A percentile compares a stretch with the other conserved stretches of the same genome.
Evolutionary conservation across 1,284 basidiomycete genomes (phyloP).

Genomic region (Inonotus obliquus): DNA sequence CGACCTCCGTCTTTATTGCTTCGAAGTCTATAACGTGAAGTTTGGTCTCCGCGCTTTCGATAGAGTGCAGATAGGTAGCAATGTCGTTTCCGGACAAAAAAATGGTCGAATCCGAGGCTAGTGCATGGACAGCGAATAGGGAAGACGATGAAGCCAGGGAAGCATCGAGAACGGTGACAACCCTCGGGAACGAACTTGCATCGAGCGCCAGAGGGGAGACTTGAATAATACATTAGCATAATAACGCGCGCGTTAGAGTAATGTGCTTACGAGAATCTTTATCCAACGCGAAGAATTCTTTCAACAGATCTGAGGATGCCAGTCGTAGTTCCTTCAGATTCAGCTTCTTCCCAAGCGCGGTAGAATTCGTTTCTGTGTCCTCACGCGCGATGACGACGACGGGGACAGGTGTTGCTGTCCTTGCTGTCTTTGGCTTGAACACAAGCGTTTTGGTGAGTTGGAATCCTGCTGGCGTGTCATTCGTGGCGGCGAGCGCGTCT

Average conservation of each 20-base stretch:
- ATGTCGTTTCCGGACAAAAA: slow-evolving; percentile 78
- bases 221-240: slow-evolving; percentile 26
- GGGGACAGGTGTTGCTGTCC: slow-evolving; percentile 79
- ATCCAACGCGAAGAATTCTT: slow-evolving; percentile 79
- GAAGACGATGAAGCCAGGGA: slow-evolving; percentile 63
- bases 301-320: slow-evolving; percentile 84
- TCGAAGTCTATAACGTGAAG: slow-evolving; percentile 73
- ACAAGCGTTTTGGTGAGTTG: slow-evolving; percentile 80
- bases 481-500: slow-evolving; percentile 46
- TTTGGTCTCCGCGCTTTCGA: slow-evolving; percentile 59
- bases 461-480: slow-evolving; percentile 45
- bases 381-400: slow-evolving; percentile 86
- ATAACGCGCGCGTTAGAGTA: background rate
- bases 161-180: slow-evolving; percentile 74
- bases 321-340: slow-evolving; percentile 87
- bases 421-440: slow-evolving; percentile 90
- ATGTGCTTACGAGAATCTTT: slow-evolving; percentile 77
- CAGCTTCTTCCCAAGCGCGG: slow-evolving; percentile 75
- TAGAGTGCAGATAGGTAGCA: slow-evolving; percentile 62
- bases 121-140: slow-evolving; percentile 71
- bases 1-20: slow-evolving; percentile 46
- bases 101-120: slow-evolving; percentile 65
- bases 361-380: slow-evolving; percentile 74
- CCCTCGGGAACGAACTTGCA: slow-evolving; percentile 66
- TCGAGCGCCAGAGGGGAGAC: slow-evolving; percentile 79